Percentiles rank a stretch among this genome's conserved stretches.
Evolutionary conservation across 345 rosid genomes (phyloP).

Genomic region (Eucalyptus melliodora): DNA sequence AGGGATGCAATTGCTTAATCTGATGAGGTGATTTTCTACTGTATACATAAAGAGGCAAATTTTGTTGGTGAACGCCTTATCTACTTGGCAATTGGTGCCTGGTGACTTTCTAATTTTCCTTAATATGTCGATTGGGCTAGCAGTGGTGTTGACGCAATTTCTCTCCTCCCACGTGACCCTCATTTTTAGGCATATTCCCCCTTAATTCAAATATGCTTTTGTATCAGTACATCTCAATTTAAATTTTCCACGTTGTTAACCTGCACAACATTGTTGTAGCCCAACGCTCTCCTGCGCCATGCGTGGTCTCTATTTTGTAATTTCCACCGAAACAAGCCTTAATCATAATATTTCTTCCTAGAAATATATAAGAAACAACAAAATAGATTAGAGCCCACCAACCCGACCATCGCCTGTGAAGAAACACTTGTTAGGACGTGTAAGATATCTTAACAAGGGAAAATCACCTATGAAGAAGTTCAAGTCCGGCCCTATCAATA

Average conservation of each 20-base stretch:
- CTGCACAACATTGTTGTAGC: background rate
- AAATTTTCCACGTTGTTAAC: background rate
- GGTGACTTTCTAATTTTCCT: background rate
- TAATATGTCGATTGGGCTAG: background rate
- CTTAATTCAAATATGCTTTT: background rate
- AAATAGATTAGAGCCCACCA: background rate
- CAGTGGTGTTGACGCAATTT: background rate
- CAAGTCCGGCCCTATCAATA: background rate
- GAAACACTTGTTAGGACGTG: background rate
- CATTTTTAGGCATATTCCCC: background rate
- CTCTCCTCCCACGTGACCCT: background rate
- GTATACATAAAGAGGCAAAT: background rate
- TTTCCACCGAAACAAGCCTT: background rate
- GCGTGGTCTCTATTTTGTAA: background rate
- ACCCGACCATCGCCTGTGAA: rapidly evolving
- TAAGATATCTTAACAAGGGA: background rate
- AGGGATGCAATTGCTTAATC: background rate
- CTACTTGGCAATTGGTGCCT: background rate
- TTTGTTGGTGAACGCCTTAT: background rate
- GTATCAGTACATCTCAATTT: background rate
- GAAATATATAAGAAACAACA: background rate
- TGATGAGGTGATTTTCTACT: background rate
- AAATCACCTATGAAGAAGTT: background rate
- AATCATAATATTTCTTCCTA: background rate
- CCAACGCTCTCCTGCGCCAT: background rate